A percentile compares a stretch with the other conserved stretches of the same genome.
phyloP scores from a whole-genome alignment of 148 eudicot species.

The Polygonum maritimum region DNA sequence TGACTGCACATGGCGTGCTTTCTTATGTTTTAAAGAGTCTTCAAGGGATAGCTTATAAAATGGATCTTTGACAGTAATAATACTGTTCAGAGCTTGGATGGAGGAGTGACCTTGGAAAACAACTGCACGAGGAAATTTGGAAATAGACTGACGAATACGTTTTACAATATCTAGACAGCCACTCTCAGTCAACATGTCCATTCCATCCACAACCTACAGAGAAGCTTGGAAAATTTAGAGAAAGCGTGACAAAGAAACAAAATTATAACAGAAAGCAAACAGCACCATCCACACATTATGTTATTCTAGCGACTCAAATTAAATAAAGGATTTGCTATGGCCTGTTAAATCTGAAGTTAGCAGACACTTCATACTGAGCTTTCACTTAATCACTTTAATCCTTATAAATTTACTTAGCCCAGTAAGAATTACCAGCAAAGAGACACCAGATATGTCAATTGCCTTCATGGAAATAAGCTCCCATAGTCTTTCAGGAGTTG shows the following conservation, averaged over 20 bases:
- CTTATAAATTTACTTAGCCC: not conserved
- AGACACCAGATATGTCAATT: conserved; percentile 57
- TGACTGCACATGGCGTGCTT: conserved; percentile 11
- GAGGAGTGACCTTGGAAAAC: conserved; percentile 42
- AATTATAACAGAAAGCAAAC: not conserved
- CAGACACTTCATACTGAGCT: not conserved
- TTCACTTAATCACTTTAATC: not conserved
- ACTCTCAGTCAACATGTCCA: conserved; percentile 24
- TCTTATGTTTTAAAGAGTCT: conserved; percentile 12
- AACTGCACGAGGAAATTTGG: conserved; percentile 34
- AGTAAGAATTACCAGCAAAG: conserved; percentile 58
- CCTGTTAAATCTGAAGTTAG: not conserved
- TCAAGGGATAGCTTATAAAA: conserved; percentile 20
- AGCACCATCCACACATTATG: not conserved
- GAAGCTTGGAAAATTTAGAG: not conserved
- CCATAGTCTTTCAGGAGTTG: conserved; percentile 84
- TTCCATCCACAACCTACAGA: conserved; percentile 64
- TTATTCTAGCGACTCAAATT: not conserved
- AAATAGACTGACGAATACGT: conserved; percentile 37
- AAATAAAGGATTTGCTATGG: not conserved
- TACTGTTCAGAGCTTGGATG: conserved; percentile 23
- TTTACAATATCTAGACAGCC: conserved; percentile 29
- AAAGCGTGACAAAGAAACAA: not conserved
- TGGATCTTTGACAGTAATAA: conserved; percentile 23
- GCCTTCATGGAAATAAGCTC: conserved; percentile 68